Base-by-base conservation (phyloP, 1,284 basidiomycete species). In the Ustilago esculenta region DNA sequence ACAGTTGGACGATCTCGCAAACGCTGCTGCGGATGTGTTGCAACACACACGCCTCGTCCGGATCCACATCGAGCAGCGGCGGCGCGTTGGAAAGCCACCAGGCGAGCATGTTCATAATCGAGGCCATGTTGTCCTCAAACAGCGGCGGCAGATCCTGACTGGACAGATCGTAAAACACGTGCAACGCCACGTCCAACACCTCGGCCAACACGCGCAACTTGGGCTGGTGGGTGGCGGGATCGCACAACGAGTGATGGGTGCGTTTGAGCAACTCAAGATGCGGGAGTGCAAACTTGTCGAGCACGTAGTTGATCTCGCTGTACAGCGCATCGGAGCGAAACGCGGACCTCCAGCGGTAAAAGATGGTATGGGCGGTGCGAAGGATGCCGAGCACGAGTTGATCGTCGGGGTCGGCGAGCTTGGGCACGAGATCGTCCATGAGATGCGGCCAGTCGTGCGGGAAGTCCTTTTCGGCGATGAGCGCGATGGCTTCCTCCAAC, bases 331-430 rank as follows among this genome's bases (percentile, higher is more conserved):
- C 90, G 6, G 91, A 90, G 54, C 94, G 89, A 76, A 94, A 91
- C 75, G 91, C 90, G 5, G 92, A 88, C 50, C 95, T 88, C 95
- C 95, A 98, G 68, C 89, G 87, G 50, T 88, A 87, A 84, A 97
- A 98, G 77, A 98, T 98, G 35, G 92, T 94, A 83, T 98, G 95
- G 0, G 93, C 92, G 0, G 94, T 94, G 75, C 95, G 88, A 32
- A 99, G 86, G 8, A 98, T 91, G 50, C 91, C 92, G 33, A 94
- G 86, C 81, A 97, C 95, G 73, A 92, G 83, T 67, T 89, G 89
- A 82, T 91, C 93, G 79, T 97, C 89, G 86, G 9, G 86, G 83
- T 12, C 91, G 89, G 36, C 94, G 85, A 55, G 91, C 91, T 43
- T 84, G 80, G 40, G 94, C 2, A 80, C 75, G 23, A 81, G 69